Base-by-base conservation (phyloP, 2,329 filamentous ascomycete species). In the Ophiognomonia clavigignenti-juglandacearum region DNA sequence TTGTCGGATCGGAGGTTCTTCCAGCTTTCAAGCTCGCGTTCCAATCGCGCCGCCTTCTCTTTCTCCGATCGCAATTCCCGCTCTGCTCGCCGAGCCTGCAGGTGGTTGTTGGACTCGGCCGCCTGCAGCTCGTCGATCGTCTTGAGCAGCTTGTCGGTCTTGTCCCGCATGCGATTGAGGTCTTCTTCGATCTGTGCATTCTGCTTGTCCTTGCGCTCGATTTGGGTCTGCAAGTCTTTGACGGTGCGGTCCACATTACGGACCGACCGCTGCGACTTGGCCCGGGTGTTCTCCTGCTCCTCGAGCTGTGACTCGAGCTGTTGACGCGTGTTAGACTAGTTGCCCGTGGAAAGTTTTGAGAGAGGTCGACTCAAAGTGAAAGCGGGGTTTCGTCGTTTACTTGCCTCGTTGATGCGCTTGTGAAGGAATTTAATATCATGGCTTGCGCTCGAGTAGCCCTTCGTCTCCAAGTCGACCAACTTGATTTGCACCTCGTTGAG, bases 351-450 rank as follows among this genome's bases (percentile, higher is more conserved):
- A 11, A 14, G 11, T 36, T 9, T 6, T 23, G 35, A 36, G n/a
- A 51, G 47, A 13, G 39, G 8, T n/a, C 53, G 41, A 20, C 38
- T 50, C 29, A 41, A 24, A 38, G 26, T 45, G 40, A 46, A 42
- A 42, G 14, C 19, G 18, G 13, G 19, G 10, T n/a, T 20, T 29
- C 35, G 34, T 16, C 27, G 39, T 14, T 22, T 43, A 54, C 81
- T 77, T 75, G 95, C 91, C 78, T 97, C 92, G 71, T 96, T 90
- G 55, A 98, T 89, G 42, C 92, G 82, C 61, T 90, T 92, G 68
- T 96, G 88, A 59, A 97, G 69, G 72, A 96, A 97, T 61, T 93
- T 86, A 56, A 97, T 88, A 67, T 97, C 92, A 59, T 96, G 89
- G 64, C 91, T 96, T 20, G 88, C 88, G 55, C 85, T 95, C 18